Percentiles rank a stretch among this genome's conserved stretches.
These are phyloP conservation scores for Adansonia madagascariensis DNA, from an alignment of 441 rosid species.

Conservation along the genomic window DNA sequence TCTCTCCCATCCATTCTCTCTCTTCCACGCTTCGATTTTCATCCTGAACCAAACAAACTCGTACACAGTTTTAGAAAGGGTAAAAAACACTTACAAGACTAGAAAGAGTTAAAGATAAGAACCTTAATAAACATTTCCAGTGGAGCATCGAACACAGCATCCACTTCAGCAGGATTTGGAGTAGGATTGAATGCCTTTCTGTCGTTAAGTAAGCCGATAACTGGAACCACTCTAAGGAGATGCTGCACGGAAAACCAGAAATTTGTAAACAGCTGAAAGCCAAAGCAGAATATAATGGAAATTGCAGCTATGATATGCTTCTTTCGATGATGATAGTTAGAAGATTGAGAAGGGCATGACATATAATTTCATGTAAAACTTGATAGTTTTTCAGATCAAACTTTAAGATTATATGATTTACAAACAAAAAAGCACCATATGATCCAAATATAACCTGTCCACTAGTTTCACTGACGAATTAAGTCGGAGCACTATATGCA, in stretches of 20 bases:
- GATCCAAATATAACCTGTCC: not conserved
- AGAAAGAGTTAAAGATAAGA: constrained; percentile 25
- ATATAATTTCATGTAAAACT: not conserved
- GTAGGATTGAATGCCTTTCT: constrained; percentile 56
- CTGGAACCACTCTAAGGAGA: constrained; percentile 83
- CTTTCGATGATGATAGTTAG: not conserved
- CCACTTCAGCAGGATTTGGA: constrained; percentile 85
- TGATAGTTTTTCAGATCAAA: not conserved
- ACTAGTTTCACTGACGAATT: too few species aligned
- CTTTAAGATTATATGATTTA: not conserved
- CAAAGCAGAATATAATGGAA: not conserved
- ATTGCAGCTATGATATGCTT: not conserved
- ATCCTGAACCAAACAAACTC: constrained; percentile 51
- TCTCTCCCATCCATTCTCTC: constrained; percentile 60
- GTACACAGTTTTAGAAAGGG: constrained; percentile 14
- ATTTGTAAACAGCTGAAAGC: constrained; percentile 21
- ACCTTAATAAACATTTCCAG: constrained; percentile 95
- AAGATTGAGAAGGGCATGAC: not conserved
- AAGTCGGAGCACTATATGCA: not conserved
- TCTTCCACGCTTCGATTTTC: constrained; percentile 74
- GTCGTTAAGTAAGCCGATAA: constrained; percentile 70
- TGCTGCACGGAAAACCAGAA: constrained; percentile 55
- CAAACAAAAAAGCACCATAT: not conserved
- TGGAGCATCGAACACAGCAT: constrained; percentile 82
- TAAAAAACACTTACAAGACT: not conserved